These are phyloP conservation scores for Podaxis sp. DNA, from an alignment of 768 basidiomycete genomes.

Conservation along the genomic window DNA sequence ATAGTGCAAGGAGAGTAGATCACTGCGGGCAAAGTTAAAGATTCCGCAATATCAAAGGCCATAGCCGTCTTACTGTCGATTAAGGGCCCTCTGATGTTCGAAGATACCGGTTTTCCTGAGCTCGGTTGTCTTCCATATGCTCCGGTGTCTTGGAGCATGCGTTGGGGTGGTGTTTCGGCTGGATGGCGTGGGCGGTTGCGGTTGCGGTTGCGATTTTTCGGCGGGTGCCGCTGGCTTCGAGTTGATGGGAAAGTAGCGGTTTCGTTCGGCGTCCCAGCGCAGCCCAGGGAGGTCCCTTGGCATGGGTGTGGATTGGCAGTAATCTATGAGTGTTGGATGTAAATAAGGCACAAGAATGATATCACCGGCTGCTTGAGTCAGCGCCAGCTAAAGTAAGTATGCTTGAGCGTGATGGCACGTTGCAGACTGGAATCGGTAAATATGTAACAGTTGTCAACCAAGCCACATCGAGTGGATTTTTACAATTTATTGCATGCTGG, in stretches of 20 bases:
- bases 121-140: neutral
- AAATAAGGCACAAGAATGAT: neutral
- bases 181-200: neutral
- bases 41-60: neutral
- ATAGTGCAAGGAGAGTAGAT: slow-evolving; percentile 2
- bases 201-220: slow-evolving; percentile 15
- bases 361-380: too few species aligned
- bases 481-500: too few species aligned
- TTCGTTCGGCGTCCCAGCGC: slow-evolving; percentile 50
- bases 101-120: neutral
- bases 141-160: neutral
- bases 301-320: neutral
- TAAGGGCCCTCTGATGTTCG: neutral
- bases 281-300: slow-evolving; percentile 52
- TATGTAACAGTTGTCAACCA: too few species aligned
- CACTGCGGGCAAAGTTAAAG: neutral
- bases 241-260: slow-evolving; percentile 58
- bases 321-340: neutral
- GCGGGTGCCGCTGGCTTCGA: slow-evolving; percentile 31
- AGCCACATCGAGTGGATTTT: too few species aligned
- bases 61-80: slow-evolving; percentile 5
- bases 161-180: neutral
- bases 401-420: too few species aligned
- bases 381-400: too few species aligned
- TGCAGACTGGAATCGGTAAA: too few species aligned